Evolutionary conservation across 208 protist genomes (phyloP).

Genomic region (Leishmania gerbilli): DNA sequence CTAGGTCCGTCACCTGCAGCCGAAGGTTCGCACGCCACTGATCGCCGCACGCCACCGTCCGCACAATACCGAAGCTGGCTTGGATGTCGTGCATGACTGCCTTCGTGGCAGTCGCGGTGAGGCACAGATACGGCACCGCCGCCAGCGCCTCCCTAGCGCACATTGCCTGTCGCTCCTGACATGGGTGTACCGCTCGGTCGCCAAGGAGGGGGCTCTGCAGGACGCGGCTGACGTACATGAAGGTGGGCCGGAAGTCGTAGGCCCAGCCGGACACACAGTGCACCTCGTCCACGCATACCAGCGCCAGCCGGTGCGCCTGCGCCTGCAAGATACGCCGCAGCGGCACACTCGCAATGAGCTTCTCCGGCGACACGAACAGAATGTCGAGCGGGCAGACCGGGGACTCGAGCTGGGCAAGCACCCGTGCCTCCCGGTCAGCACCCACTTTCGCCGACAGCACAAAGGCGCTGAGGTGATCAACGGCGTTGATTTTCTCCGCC

Average conservation of each 20-base stretch:
- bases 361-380: conserved; percentile 86
- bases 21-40: conserved; percentile 64
- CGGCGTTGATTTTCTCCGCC: conserved; percentile 53
- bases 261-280: conserved; percentile 97
- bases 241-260: conserved; percentile 94
- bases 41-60: conserved; percentile 44
- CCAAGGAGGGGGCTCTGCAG: conserved; percentile 36
- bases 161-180: conserved; percentile 7
- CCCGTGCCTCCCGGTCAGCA: conserved; percentile 37
- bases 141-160: background rate
- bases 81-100: conserved; percentile 83
- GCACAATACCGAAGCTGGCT: conserved; percentile 61
- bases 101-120: conserved; percentile 84
- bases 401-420: conserved; percentile 47
- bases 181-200: background rate
- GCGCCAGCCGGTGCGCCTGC: conserved; percentile 63
- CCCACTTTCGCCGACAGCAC: conserved; percentile 59
- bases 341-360: conserved; percentile 50
- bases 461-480: conserved; percentile 42
- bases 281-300: conserved; percentile 95
- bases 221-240: conserved; percentile 77
- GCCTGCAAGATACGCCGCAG: conserved; percentile 45
- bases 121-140: conserved; percentile 67
- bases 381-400: conserved; percentile 69
- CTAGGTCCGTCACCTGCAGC: conserved; percentile 54